Evolutionary conservation across 2,329 filamentous ascomycete species (phyloP).

Genomic region (Pseudocercospora crystallina): DNA sequence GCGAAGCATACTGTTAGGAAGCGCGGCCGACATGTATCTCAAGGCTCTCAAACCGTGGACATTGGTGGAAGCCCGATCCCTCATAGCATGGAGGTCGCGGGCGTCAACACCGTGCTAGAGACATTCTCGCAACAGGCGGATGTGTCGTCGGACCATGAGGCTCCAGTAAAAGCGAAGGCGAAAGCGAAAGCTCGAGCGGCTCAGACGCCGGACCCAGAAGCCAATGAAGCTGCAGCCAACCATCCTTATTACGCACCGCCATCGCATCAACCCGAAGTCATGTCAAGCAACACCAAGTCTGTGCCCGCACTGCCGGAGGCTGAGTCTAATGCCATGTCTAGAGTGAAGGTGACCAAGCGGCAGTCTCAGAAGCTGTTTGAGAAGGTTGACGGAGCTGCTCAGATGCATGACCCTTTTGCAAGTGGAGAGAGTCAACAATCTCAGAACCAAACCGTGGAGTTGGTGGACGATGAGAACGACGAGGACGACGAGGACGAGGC

Average conservation of each 20-base stretch:
- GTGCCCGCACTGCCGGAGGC: constrained; percentile 42
- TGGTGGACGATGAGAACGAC: no score
- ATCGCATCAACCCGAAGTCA: constrained; percentile 11
- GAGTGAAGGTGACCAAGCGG: constrained; percentile 8
- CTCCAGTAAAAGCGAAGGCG: no score
- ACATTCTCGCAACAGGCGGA: constrained; percentile 26
- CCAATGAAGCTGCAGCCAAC: not conserved
- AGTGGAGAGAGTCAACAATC: not conserved
- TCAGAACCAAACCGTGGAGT: no score
- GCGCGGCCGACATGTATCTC: constrained; percentile 18
- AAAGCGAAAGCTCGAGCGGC: not conserved
- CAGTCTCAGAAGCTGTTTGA: constrained; percentile 11
- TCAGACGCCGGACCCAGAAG: not conserved
- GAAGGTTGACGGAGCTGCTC: constrained; percentile 10
- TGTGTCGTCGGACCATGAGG: constrained; percentile 17
- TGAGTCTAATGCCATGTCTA: constrained; percentile 42
- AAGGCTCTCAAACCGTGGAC: constrained; percentile 31
- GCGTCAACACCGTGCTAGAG: constrained; percentile 28
- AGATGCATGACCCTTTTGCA: constrained; percentile 5
- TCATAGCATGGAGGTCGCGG: constrained; percentile 23
- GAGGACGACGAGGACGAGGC: no score
- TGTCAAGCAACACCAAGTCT: constrained; percentile 45
- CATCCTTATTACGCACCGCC: constrained; percentile 8
- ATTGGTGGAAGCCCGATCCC: constrained; percentile 33
- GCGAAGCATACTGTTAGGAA: constrained; percentile 7